Evolutionary conservation across 768 basidiomycete genomes (phyloP), one percentile per base, ranked within the genome.

Genomic region (Suillus hirtellus): DNA sequence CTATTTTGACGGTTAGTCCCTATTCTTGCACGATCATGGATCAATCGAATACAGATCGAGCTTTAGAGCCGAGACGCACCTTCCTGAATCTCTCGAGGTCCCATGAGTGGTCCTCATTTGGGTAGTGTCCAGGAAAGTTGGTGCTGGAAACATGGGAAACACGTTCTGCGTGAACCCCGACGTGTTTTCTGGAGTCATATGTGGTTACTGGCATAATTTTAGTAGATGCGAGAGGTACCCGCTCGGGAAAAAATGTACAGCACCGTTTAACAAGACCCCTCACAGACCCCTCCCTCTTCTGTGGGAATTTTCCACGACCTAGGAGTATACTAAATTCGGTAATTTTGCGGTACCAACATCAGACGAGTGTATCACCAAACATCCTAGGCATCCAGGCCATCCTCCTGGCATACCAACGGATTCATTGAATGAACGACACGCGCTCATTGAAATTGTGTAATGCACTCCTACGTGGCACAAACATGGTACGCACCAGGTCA

Each of bases 101-200:
- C 96, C 96, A 99, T 1, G 88, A 83, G 71, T 95, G 82, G 72
- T 95, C 92, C 71, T 95, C 92, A 58, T 81, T 86, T 1, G 93
- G 89, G 68, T 90, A 87, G 70, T 96, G 89, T 0, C 96, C 95
- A 2, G 96, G 96, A 71, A 87, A 97, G 66, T 97, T 92, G 11
- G 92, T 90, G 69, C 89, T 95, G 0, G 95, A 90, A 14, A 97
- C 89, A 77, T 96, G 77, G 0, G 87, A 84, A 42, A 92, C 84
- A 7, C 86, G 83, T 71, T 94, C 93, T 49, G 87, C 83, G 49
- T 84, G 81, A 27, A 93, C 76, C 43, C 84, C 84, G 15, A 95
- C 91, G 59, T 92, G 85, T 59, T 87, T 69, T 63, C 79, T 77
- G 50, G 82, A 74, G 70, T 85, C 78, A 47, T 71, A 68, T 17